These are phyloP conservation scores for Mentha longifolia DNA, from an alignment of 257 asterid genomes.

Conservation along the genomic window DNA sequence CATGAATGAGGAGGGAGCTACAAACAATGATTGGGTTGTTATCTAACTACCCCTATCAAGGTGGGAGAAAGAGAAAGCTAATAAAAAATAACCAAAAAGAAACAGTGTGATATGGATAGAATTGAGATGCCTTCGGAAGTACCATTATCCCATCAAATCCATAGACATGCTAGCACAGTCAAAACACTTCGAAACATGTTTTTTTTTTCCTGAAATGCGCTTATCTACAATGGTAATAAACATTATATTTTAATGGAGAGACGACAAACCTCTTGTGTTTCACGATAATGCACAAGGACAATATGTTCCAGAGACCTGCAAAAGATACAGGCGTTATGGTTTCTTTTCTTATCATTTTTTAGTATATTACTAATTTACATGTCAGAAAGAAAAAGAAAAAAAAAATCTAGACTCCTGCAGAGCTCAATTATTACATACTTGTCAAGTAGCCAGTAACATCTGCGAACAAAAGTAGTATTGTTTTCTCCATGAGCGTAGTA, in stretches of 20 bases:
- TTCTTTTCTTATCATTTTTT: constrained; percentile 29
- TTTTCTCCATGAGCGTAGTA: constrained; percentile 99
- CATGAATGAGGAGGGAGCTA: background rate
- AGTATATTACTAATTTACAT: constrained; percentile 26
- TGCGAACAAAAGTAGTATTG: constrained; percentile 88
- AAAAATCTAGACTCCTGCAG: constrained; percentile 24
- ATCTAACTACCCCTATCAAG: background rate
- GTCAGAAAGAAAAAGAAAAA: background rate
- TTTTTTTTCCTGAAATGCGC: constrained; percentile 2
- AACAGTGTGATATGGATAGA: background rate
- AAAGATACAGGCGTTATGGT: constrained; percentile 35
- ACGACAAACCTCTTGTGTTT: constrained; percentile 89
- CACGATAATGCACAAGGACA: constrained; percentile 98
- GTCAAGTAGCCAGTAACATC: constrained; percentile 99
- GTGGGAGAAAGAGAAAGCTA: background rate
- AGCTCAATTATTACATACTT: constrained; percentile 60
- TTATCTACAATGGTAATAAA: constrained; percentile 6
- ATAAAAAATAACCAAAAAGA: background rate
- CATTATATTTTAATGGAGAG: constrained; percentile 23
- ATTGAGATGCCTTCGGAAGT: constrained; percentile 2
- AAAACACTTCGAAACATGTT: background rate
- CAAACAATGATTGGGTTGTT: background rate
- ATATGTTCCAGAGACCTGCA: constrained; percentile 89
- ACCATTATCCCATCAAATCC: background rate
- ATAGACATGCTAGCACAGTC: background rate